Evolutionary conservation across 2,329 filamentous ascomycete species (phyloP).

Genomic region (Lecanicillium sp.): DNA sequence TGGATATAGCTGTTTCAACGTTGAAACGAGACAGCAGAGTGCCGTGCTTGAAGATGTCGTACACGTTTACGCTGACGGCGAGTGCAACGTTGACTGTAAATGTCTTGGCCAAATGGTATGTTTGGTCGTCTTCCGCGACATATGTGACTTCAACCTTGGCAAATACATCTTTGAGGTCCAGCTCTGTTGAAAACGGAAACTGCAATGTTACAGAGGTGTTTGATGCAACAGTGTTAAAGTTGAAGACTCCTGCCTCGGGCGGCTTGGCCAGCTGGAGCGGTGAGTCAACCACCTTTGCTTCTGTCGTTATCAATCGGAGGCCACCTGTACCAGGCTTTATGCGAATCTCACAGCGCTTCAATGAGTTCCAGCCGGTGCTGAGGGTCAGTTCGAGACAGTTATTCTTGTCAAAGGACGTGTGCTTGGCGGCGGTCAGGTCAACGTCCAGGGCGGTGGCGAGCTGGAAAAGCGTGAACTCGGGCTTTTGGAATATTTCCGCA

Average conservation of each 20-base stretch:
- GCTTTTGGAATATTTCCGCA: constrained; percentile 46
- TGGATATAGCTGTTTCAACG: constrained; percentile 69
- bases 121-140: constrained; percentile 53
- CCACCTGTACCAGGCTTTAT: constrained; percentile 60
- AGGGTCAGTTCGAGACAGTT: constrained; percentile 71
- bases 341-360: constrained; percentile 50
- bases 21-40: constrained; percentile 84
- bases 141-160: constrained; percentile 73
- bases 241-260: constrained; percentile 46
- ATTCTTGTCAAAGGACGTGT: constrained; percentile 72
- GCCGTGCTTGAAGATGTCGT: constrained; percentile 85
- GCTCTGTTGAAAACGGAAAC: constrained; percentile 79
- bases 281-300: constrained; percentile 42
- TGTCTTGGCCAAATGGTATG: constrained; percentile 26
- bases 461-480: constrained; percentile 67
- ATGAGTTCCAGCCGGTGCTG: constrained; percentile 65
- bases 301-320: constrained; percentile 53
- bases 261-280: constrained; percentile 36
- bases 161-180: constrained; percentile 61
- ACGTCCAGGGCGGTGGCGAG: constrained; percentile 61
- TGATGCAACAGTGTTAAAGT: constrained; percentile 37
- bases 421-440: constrained; percentile 55
- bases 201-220: constrained; percentile 47
- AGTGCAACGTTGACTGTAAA: constrained; percentile 68
- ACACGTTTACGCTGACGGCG: constrained; percentile 88